Conservation (phyloP, 306 rosid genomes). For the Hylodesmum podocarpum region DNA sequence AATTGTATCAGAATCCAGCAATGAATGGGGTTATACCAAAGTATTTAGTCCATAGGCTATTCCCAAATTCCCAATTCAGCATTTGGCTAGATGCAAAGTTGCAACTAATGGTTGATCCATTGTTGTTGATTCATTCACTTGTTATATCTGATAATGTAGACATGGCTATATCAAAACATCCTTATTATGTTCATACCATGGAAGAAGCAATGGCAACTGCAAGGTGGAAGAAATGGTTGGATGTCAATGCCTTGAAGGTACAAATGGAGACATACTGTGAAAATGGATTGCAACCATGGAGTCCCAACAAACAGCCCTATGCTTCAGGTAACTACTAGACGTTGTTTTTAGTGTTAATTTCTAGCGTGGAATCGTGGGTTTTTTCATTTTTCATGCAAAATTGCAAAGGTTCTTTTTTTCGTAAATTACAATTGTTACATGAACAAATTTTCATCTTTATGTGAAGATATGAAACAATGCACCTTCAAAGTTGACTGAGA, state of each 20-base stretch:
- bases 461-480: neutral
- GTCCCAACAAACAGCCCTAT: conserved; percentile 61
- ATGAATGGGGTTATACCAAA: conserved; percentile 94
- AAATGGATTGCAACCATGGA: conserved; percentile 84
- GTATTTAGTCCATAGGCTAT: conserved; percentile 75
- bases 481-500: neutral
- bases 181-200: conserved; percentile 71
- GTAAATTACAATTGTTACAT: neutral
- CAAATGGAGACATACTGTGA: conserved; percentile 96
- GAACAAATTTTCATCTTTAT: neutral
- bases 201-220: conserved; percentile 98
- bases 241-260: conserved; percentile 65
- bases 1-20: conserved; percentile 71
- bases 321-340: conserved; percentile 59
- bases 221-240: conserved; percentile 94
- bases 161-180: conserved; percentile 90
- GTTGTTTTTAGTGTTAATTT: neutral
- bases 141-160: conserved; percentile 64
- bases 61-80: conserved; percentile 80
- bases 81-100: conserved; percentile 93
- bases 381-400: neutral
- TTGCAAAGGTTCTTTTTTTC: neutral
- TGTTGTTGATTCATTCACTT: conserved; percentile 78
- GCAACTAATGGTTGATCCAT: conserved; percentile 82
- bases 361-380: neutral